Base-by-base conservation (phyloP, 225 moss, liverwort and hornwort species). In the Sphagnum tenellum region DNA sequence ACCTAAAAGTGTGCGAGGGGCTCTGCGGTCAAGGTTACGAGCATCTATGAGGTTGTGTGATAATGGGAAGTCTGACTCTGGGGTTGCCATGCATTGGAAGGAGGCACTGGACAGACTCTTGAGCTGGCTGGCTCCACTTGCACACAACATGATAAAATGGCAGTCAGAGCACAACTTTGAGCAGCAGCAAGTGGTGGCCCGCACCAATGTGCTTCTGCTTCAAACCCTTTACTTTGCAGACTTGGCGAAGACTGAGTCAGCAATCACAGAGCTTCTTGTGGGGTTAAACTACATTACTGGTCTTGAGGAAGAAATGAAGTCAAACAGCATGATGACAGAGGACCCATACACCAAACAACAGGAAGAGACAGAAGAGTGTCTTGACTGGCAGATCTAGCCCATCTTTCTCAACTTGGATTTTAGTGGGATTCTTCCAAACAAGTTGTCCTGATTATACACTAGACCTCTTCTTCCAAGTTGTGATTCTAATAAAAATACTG, bases 121-220 rank as follows among this genome's bases (percentile, higher is more conserved):
- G 9, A 68, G 55, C 44, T 83, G 83, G 83, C 69, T 83, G 60
- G 73, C 83, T 3, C 83, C 81, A 69, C 64, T 81, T 53, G 81
- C 81, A 29, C 29, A 29, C 29, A 98, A 89, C 58, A 98, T 98
- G 98, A 98, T 98, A 14, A 67, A 88, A 60, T 98, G 98, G 98
- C 98, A 98, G 64, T 98, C 98, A 3, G 93, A 98, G 81, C 98
- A 98, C 76, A 98, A 98, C 65, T 98, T 98, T 68, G 98, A 98
- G 80, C 98, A 93, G 80, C 98, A 98, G 69, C 93, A 98, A 73
- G 80, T 89, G 49, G 89, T 83, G 65, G 70, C 93, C 3, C 86
- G 93, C 51, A 88, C 93, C 59, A 98, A 98, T 65, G 87, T 89
- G 62, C 79, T 98, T 52, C 87, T 98, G 50, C 81, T 98, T 64